These are phyloP conservation scores for Clarireedia homoeocarpa DNA, from an alignment of 2,329 filamentous ascomycete species.

Conservation along the genomic window DNA sequence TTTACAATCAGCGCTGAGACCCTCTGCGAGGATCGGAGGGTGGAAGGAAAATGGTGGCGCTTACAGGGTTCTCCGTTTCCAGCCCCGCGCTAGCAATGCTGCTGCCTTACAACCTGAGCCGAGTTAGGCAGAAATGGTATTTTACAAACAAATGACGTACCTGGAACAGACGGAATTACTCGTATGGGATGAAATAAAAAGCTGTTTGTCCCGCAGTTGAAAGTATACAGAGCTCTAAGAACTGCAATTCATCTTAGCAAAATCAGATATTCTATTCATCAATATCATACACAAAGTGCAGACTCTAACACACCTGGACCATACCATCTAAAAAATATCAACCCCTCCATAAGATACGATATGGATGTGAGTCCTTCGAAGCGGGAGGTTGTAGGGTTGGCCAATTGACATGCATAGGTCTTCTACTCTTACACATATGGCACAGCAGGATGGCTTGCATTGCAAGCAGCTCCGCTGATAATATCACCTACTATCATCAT, in stretches of 20 bases:
- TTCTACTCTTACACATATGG: constrained; percentile 43
- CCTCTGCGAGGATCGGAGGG: constrained; percentile 7
- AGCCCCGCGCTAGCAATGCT: constrained; percentile 1
- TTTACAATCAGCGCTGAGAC: constrained; percentile 8
- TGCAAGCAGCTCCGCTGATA: constrained; percentile 44
- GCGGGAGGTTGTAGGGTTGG: background rate
- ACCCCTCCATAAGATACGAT: background rate
- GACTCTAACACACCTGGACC: too few relatives aligned
- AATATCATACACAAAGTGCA: too few relatives aligned
- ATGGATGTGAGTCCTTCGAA: constrained; percentile 4
- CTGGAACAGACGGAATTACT: too few relatives aligned
- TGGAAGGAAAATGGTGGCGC: background rate
- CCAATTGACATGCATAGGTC: constrained; percentile 31
- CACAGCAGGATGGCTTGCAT: constrained; percentile 40
- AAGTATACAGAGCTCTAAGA: too few relatives aligned
- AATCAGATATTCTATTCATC: too few relatives aligned
- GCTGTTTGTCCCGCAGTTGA: too few relatives aligned
- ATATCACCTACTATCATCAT: constrained; percentile 53
- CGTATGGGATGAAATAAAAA: too few relatives aligned
- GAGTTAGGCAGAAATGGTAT: too few relatives aligned
- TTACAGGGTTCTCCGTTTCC: background rate
- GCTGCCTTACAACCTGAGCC: background rate
- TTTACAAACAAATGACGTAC: background rate
- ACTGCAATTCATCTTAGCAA: too few relatives aligned
- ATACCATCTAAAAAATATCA: too few relatives aligned